Percentiles rank a stretch among this genome's conserved stretches.
phyloP scores from a whole-genome alignment of 1,284 basidiomycete species.

The Gymnopus androsaceus region DNA sequence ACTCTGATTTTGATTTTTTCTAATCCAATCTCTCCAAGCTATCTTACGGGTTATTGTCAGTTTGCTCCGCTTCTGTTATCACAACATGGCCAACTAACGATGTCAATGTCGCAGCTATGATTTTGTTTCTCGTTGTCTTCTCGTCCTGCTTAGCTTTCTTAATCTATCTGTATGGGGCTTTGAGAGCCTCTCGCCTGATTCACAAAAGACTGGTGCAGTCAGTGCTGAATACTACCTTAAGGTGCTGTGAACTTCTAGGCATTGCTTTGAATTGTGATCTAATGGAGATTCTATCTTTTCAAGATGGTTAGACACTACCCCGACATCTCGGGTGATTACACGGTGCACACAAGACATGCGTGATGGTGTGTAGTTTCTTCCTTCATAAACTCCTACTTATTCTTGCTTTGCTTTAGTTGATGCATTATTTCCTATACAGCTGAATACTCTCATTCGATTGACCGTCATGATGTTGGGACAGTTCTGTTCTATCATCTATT shows the following conservation, averaged over 20 bases:
- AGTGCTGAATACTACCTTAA: constrained; percentile 25
- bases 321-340: constrained; percentile 47
- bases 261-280: not conserved
- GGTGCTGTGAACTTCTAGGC: constrained; percentile 16
- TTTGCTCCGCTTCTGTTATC: not conserved
- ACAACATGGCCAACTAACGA: no score
- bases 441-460: constrained; percentile 21
- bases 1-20: not conserved
- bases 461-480: constrained; percentile 29
- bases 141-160: constrained; percentile 8
- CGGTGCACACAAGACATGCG: constrained; percentile 51
- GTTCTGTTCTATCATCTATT: constrained; percentile 41
- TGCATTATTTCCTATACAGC: constrained; percentile 20
- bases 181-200: constrained; percentile 23
- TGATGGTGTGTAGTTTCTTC: constrained; percentile 19
- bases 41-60: constrained; percentile 13
- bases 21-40: not conserved
- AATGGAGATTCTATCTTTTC: not conserved
- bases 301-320: constrained; percentile 53
- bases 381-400: no score
- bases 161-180: constrained; percentile 17
- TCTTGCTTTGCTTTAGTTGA: constrained; percentile 18
- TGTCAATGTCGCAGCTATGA: not conserved
- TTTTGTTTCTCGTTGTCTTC: constrained; percentile 1
- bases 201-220: constrained; percentile 25